Conservation (phyloP, 768 basidiomycete species). For the Tulasnella sp. region DNA sequence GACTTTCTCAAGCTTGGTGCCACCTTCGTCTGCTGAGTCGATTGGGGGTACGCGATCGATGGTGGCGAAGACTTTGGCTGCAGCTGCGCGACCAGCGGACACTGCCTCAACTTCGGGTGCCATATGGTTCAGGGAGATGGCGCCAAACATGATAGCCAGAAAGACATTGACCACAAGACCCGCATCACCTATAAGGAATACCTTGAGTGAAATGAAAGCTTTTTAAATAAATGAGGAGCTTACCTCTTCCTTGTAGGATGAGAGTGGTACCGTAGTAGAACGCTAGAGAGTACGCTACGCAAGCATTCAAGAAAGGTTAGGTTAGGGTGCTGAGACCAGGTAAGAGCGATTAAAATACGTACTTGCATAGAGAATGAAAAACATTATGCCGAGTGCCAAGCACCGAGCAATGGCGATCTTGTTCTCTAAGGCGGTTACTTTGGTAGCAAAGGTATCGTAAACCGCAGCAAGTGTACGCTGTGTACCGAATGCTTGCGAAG, state of each 20-base stretch:
- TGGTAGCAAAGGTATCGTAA: slow-evolving; percentile 46
- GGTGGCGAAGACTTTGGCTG: slow-evolving; percentile 48
- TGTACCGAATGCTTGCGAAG: slow-evolving; percentile 49
- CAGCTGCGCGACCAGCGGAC: slow-evolving; percentile 47
- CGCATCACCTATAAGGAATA: neutral
- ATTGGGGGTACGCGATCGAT: slow-evolving; percentile 52
- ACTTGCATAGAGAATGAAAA: slow-evolving; percentile 44
- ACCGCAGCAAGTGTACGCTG: slow-evolving; percentile 43
- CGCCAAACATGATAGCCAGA: slow-evolving; percentile 39
- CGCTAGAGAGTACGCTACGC: slow-evolving; percentile 49
- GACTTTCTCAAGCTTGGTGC: slow-evolving; percentile 45
- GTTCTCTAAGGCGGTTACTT: slow-evolving; percentile 41
- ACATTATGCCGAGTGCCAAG: slow-evolving; percentile 44
- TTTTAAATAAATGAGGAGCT: slow-evolving; percentile 33
- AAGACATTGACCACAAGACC: slow-evolving; percentile 2
- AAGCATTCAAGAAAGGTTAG: neutral
- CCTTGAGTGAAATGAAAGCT: neutral
- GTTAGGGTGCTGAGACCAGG: neutral
- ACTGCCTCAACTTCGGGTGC: slow-evolving; percentile 61
- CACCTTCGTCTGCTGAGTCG: slow-evolving; percentile 46
- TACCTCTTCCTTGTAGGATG: slow-evolving; percentile 34
- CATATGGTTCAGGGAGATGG: slow-evolving; percentile 42
- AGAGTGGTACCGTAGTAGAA: slow-evolving; percentile 50
- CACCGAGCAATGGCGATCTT: slow-evolving; percentile 41
- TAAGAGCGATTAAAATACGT: neutral